These are phyloP conservation scores for Plasmodium ovale DNA, from an alignment of 169 alveolate species.

Conservation along the genomic window DNA sequence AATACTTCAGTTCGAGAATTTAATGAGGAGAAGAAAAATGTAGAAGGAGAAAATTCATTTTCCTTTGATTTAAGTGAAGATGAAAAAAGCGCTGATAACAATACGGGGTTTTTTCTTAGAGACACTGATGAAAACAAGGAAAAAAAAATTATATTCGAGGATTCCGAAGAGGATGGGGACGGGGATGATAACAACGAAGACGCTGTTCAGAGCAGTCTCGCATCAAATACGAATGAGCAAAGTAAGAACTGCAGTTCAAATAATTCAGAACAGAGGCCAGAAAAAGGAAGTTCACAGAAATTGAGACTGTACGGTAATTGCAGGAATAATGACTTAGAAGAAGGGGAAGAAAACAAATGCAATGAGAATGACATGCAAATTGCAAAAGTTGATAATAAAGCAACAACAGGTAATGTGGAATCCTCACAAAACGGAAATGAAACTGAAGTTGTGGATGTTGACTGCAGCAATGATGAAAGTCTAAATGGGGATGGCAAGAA, in stretches of 20 bases:
- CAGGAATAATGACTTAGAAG: no score
- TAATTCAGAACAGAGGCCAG: conserved; percentile 14
- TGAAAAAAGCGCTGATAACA: conserved; percentile 46
- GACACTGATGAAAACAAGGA: conserved; percentile 66
- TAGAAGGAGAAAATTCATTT: conserved; percentile 14
- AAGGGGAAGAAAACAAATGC: no score
- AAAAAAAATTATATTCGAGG: conserved; percentile 74
- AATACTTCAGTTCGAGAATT: neutral
- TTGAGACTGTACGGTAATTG: no score
- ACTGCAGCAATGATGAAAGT: no score
- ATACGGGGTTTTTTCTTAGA: conserved; percentile 31
- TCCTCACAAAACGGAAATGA: no score
- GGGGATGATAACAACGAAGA: neutral
- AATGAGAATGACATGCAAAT: no score
- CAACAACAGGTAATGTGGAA: no score
- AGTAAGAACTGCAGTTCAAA: conserved; percentile 24
- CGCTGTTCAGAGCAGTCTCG: neutral
- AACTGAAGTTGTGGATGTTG: no score
- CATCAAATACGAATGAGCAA: neutral
- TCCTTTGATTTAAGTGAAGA: conserved; percentile 77
- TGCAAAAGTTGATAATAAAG: no score
- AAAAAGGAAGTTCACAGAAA: neutral
- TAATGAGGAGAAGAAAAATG: neutral
- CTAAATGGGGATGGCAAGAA: no score
- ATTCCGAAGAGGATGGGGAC: conserved; percentile 74